Evolutionary conservation across 2,329 filamentous ascomycete genomes (phyloP).

Genomic region (Trichophyton equinum): DNA sequence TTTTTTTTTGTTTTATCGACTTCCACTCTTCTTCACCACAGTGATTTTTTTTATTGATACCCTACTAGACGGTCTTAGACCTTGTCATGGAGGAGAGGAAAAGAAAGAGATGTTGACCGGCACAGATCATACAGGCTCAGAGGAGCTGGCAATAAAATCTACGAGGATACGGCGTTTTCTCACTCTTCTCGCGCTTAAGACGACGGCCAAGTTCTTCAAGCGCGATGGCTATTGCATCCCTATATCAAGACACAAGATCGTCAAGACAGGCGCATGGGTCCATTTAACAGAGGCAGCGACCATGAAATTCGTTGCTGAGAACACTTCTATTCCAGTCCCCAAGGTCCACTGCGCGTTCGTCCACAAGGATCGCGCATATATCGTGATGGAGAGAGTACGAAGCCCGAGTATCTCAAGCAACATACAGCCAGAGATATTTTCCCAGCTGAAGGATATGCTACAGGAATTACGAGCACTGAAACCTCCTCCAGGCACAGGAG

Average conservation of each 20-base stretch:
- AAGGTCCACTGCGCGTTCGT: slow-evolving; percentile 35
- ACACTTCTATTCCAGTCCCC: slow-evolving; percentile 37
- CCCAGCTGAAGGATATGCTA: slow-evolving; percentile 11
- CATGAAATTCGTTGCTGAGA: slow-evolving; percentile 30
- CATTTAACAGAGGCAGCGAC: slow-evolving; percentile 30
- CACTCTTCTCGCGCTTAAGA: background rate
- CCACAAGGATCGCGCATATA: slow-evolving; percentile 30
- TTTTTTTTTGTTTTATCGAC: too few relatives aligned
- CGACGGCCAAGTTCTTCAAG: background rate
- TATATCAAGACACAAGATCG: slow-evolving; percentile 3
- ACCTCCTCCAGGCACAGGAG: slow-evolving; percentile 6
- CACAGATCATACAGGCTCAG: background rate
- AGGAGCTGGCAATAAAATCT: background rate
- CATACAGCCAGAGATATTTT: too few relatives aligned
- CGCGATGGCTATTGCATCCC: background rate
- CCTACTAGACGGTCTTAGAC: background rate
- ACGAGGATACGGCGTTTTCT: background rate
- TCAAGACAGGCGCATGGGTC: slow-evolving; percentile 24
- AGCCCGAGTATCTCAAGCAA: too few relatives aligned
- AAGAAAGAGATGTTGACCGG: background rate
- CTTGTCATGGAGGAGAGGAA: background rate
- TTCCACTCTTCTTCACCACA: background rate
- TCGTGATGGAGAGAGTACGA: too few relatives aligned
- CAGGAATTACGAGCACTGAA: slow-evolving; percentile 12
- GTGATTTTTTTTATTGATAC: background rate